Conservation (phyloP, 2,329 filamentous ascomycete genomes). For the Orbilia oligospora region DNA sequence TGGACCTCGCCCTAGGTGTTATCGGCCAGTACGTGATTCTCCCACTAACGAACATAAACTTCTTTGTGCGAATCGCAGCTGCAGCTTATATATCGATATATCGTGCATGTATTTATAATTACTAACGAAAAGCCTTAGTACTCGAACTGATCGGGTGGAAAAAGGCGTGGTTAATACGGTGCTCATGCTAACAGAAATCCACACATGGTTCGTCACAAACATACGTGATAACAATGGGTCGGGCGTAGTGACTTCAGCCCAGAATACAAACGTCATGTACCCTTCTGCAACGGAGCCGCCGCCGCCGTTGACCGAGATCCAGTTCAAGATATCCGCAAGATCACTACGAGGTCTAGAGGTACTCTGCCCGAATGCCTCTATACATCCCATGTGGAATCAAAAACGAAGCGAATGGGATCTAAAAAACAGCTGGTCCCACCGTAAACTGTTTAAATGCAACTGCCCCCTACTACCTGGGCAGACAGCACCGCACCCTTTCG, state of each 20-base stretch:
- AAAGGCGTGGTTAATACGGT: background rate
- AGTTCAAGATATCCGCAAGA: slow-evolving; percentile 11
- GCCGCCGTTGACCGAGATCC: slow-evolving; percentile 7
- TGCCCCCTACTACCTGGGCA: slow-evolving; percentile 4
- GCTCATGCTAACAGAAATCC: slow-evolving; percentile 32
- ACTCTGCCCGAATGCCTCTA: slow-evolving; percentile 23
- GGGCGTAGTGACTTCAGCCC: too few relatives aligned
- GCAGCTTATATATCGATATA: too few relatives aligned
- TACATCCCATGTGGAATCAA: slow-evolving; percentile 13
- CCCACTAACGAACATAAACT: too few relatives aligned
- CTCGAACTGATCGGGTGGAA: background rate
- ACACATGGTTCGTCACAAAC: slow-evolving; percentile 29
- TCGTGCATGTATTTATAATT: background rate
- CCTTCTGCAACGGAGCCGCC: too few relatives aligned
- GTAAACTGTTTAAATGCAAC: slow-evolving; percentile 7
- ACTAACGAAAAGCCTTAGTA: slow-evolving; percentile 16
- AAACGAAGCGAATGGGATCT: background rate
- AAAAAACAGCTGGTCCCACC: background rate
- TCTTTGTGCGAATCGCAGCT: too few relatives aligned
- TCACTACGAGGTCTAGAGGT: background rate
- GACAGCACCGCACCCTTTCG: background rate
- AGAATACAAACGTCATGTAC: too few relatives aligned
- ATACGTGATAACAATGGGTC: slow-evolving; percentile 3
- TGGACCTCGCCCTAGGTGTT: slow-evolving; percentile 29
- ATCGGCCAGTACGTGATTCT: slow-evolving; percentile 26